Evolutionary conservation across 139 green algal species (phyloP).

Genomic region (Chlamydomonas eustigma): DNA sequence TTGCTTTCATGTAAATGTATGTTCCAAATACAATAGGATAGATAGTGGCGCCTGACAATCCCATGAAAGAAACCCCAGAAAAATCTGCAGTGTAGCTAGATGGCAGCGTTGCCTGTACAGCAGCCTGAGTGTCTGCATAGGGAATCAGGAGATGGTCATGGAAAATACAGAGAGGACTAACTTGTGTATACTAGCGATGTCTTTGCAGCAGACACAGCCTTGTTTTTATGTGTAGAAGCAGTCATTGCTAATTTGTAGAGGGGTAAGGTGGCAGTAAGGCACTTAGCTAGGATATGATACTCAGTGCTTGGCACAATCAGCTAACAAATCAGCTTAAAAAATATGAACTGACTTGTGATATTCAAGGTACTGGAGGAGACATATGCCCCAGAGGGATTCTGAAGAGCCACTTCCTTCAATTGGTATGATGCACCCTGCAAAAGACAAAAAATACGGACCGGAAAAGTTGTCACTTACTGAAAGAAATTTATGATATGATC

Average conservation of each 20-base stretch:
- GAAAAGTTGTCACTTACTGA: not conserved
- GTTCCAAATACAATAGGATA: not conserved
- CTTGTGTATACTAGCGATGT: not conserved
- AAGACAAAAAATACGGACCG: not conserved
- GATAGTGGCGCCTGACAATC: slow-evolving; percentile 7
- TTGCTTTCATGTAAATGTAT: slow-evolving; percentile 15
- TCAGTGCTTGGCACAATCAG: not conserved
- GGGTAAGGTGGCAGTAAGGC: not conserved
- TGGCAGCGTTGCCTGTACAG: not conserved
- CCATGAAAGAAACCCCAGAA: not conserved
- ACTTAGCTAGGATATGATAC: not conserved
- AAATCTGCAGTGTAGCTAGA: slow-evolving; percentile 19
- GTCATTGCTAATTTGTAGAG: not conserved
- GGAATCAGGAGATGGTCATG: not conserved
- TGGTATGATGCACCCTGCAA: not conserved
- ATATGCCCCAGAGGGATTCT: not conserved
- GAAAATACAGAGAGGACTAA: not conserved
- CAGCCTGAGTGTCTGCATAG: slow-evolving; percentile 4
- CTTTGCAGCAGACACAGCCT: not conserved
- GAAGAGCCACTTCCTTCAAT: not conserved
- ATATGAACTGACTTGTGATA: not conserved
- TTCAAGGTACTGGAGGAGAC: not conserved
- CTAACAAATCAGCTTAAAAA: not conserved
- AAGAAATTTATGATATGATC: not conserved
- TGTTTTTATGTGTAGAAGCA: not conserved